Evolutionary conservation across 2,329 filamentous ascomycete genomes (phyloP).

Genomic region (Phialocephala subalpina): DNA sequence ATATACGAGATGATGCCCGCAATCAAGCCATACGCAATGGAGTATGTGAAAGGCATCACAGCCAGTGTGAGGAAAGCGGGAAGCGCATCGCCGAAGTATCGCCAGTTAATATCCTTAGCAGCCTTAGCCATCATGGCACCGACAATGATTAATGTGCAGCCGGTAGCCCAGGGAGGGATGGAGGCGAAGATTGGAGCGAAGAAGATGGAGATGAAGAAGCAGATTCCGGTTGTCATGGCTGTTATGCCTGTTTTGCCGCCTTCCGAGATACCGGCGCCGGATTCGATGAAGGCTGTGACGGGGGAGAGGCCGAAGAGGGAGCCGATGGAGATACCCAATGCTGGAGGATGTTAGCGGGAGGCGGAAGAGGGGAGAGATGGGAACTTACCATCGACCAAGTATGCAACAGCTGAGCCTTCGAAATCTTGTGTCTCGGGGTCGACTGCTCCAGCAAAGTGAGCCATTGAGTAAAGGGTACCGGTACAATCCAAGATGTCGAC

Average conservation of each 20-base stretch:
- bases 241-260: constrained; percentile 86
- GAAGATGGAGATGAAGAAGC: constrained; percentile 88
- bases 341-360: constrained; percentile 43
- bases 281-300: constrained; percentile 88
- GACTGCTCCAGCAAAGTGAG: constrained; percentile 80
- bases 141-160: constrained; percentile 84
- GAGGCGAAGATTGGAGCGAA: constrained; percentile 92
- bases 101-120: constrained; percentile 88
- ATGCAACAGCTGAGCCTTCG: constrained; percentile 83
- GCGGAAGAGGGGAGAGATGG: background rate
- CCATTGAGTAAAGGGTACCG: constrained; percentile 90
- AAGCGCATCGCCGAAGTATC: constrained; percentile 82
- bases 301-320: constrained; percentile 80
- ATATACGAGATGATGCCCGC: constrained; percentile 80
- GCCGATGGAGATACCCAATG: constrained; percentile 81
- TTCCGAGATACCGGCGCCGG: constrained; percentile 89
- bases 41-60: constrained; percentile 91
- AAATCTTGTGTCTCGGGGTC: constrained; percentile 87
- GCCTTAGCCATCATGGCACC: constrained; percentile 85
- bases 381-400: constrained; percentile 70
- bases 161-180: constrained; percentile 89
- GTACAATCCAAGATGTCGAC: constrained; percentile 90
- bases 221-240: constrained; percentile 78
- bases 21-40: constrained; percentile 86
- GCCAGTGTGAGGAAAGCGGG: constrained; percentile 86